Evolutionary conservation across 164 flowering plant species (phyloP).

Genomic region (Dillenia suffruticosa): DNA sequence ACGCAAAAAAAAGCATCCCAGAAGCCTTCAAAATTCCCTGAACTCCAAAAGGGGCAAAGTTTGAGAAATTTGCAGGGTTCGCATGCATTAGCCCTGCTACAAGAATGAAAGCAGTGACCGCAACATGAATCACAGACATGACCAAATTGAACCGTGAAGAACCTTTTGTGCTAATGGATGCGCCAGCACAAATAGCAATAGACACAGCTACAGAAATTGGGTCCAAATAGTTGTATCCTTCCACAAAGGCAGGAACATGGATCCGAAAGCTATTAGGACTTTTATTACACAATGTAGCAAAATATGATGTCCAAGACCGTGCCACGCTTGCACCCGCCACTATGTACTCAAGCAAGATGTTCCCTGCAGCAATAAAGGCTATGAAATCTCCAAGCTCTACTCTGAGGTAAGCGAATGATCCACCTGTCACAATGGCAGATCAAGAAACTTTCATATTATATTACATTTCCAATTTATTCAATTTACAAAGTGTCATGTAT

Average conservation of each 20-base stretch:
- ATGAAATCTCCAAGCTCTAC: constrained; percentile 37
- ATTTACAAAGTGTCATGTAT: no score
- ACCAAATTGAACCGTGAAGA: constrained; percentile 34
- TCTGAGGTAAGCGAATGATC: constrained; percentile 37
- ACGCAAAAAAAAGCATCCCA: constrained; percentile 36
- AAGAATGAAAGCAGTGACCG: constrained; percentile 25
- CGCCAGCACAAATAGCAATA: constrained; percentile 12
- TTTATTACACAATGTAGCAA: constrained; percentile 33
- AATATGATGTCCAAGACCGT: constrained; percentile 47
- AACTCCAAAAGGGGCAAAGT: constrained; percentile 28
- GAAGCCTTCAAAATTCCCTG: constrained; percentile 33
- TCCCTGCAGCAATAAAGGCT: constrained; percentile 42
- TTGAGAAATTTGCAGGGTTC: constrained; percentile 12
- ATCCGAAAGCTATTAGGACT: constrained; percentile 27
- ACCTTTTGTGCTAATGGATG: constrained; percentile 26
- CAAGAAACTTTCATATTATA: no score
- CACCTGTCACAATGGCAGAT: constrained; percentile 15
- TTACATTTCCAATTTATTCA: no score
- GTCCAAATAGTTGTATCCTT: constrained; percentile 31
- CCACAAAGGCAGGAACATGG: constrained; percentile 12
- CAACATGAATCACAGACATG: constrained; percentile 20
- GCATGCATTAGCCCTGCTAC: constrained; percentile 33
- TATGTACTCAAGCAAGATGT: constrained; percentile 37
- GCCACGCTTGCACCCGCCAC: constrained; percentile 38
- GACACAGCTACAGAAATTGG: constrained; percentile 34